Conservation (phyloP, 1,139 yeast genomes). For the Entelexis paramagnoliae region DNA sequence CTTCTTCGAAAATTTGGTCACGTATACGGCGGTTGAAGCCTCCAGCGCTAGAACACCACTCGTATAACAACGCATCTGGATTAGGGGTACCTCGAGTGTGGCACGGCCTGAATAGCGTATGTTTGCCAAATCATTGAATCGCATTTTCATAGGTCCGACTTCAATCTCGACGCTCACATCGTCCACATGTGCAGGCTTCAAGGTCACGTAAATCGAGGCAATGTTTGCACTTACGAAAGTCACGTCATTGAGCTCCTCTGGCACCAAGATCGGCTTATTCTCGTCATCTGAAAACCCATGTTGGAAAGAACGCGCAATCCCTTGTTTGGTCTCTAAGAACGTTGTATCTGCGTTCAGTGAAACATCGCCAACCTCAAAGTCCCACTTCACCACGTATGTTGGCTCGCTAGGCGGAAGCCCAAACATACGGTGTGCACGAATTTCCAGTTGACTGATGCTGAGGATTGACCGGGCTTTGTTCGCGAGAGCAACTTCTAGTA, state of each 20-base stretch:
- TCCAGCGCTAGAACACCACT: constrained; percentile 7
- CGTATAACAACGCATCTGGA: constrained; percentile 26
- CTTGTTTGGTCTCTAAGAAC: constrained; percentile 40
- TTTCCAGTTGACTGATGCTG: constrained; percentile 13
- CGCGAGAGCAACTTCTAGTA: constrained; percentile 43
- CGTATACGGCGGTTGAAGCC: constrained; percentile 39
- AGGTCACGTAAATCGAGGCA: constrained; percentile 19
- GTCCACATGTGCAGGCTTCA: constrained; percentile 4
- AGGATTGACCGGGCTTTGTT: constrained; percentile 38
- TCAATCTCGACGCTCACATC: constrained; percentile 6
- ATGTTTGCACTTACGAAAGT: constrained; percentile 41
- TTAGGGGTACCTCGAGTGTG: constrained; percentile 42
- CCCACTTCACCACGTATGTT: constrained; percentile 87
- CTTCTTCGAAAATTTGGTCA: constrained; percentile 53
- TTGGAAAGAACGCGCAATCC: constrained; percentile 41
- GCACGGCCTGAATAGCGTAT: constrained; percentile 50
- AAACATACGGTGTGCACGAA: constrained; percentile 71
- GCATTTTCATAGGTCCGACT: constrained; percentile 9
- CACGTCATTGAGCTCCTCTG: constrained; percentile 56
- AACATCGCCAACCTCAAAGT: constrained; percentile 55
- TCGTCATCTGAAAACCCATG: constrained; percentile 65
- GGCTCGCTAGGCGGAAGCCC: constrained; percentile 85
- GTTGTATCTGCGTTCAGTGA: constrained; percentile 43
- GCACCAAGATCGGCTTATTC: constrained; percentile 52
- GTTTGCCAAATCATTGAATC: constrained; percentile 60